Conservation (phyloP, 371 early-diverging fungal species). For the Coemansia linderi region DNA sequence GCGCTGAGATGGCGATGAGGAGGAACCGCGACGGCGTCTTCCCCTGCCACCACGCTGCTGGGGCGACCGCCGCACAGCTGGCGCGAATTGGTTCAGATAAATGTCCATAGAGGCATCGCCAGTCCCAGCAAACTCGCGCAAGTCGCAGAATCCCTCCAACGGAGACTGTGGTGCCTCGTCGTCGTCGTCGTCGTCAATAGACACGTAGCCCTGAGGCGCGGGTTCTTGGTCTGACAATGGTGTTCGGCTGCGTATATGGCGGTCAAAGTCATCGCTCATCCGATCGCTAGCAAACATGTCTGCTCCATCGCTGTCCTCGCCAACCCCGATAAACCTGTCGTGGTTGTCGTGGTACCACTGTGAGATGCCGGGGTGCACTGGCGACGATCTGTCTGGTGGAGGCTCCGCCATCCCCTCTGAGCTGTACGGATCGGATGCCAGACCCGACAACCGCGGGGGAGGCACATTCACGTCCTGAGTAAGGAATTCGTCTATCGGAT, state of each 20-base stretch:
- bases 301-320: constrained; percentile 10
- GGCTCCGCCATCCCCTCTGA: background rate
- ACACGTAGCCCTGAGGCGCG: background rate
- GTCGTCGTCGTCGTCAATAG: constrained; percentile 4
- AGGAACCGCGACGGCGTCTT: background rate
- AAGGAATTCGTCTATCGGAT: constrained; percentile 45
- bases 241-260: background rate
- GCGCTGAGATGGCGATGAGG: background rate
- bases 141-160: constrained; percentile 48
- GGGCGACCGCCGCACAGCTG: constrained; percentile 10
- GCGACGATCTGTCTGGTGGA: background rate
- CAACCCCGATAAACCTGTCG: constrained; percentile 6
- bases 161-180: constrained; percentile 29
- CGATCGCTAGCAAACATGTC: background rate
- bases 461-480: constrained; percentile 8
- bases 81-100: constrained; percentile 42
- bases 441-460: background rate
- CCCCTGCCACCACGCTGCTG: constrained; percentile 11
- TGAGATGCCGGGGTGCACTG: constrained; percentile 15
- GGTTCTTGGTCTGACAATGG: background rate
- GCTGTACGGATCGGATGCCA: background rate
- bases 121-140: constrained; percentile 13
- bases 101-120: constrained; percentile 16
- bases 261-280: background rate
- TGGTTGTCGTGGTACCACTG: constrained; percentile 45